Base-by-base conservation (phyloP, 257 asterid species). In the Plantago major region DNA sequence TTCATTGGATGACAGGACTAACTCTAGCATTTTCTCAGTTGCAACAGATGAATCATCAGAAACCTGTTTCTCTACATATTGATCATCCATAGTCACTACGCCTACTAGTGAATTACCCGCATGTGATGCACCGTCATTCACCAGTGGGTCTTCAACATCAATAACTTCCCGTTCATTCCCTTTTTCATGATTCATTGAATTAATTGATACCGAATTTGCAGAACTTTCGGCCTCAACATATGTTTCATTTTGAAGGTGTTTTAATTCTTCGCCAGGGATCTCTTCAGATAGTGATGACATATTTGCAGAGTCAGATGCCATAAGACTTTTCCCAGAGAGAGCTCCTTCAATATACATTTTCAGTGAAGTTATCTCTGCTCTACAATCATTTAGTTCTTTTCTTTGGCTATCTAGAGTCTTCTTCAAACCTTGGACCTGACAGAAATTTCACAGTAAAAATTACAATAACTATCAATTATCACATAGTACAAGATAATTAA, bases 281-380 rank as follows among this genome's bases (percentile, higher is more conserved):
- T 81, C 82, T 26, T 56, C 45, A 59, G 83, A 74, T 61, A 68
- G 62, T 55, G 74, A 49, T 54, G 70, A 75, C 58, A 51, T 60
- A 33, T 56, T 60, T 57, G 73, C 80, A 57, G 84, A 73, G 66
- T 67, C 82, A 45, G 65, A 47, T 55, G 75, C 58, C 55, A 74
- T 49, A 40, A 77, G 58, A 52, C 46, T 67, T 42, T 76, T 81
- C 30, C 81, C 88, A 48, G 92, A 77, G 52, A 70, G 89, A 74
- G 86, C 77, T 50, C 82, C 90, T 79, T 90, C 97, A 62, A 87
- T 79, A 51, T 78, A 81, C 96, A 83, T 83, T 76, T 93, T 90
- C 60, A 93, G 82, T 46, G 95, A 80, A 68, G 99, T 93, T 80
- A 93, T 83, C 83, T 93, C 99, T 69, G 96, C 96, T 78, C 97